These are phyloP conservation scores for Yarrowia phangngaensis DNA, from an alignment of 805 yeast species.

Conservation along the genomic window DNA sequence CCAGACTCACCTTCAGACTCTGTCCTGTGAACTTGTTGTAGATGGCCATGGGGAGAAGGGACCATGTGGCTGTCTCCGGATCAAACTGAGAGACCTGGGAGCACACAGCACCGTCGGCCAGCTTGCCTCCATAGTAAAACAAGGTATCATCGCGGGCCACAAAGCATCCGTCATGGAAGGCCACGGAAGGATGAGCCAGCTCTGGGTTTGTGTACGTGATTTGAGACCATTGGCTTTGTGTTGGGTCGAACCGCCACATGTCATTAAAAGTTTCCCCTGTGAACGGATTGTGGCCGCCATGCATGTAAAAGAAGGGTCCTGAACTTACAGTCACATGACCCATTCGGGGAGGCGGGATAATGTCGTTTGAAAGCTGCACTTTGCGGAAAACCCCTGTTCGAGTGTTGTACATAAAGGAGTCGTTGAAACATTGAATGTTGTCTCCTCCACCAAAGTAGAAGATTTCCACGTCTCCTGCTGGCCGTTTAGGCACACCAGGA, in stretches of 20 bases:
- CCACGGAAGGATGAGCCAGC: not conserved
- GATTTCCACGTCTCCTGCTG: not conserved
- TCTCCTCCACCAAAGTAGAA: conserved; percentile 19
- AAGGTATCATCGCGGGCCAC: conserved; percentile 10
- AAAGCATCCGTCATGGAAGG: conserved; percentile 12
- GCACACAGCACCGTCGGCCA: not conserved
- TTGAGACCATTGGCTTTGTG: not conserved
- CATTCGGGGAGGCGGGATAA: conserved; percentile 3
- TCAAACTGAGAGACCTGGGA: conserved; percentile 3
- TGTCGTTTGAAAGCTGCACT: not conserved
- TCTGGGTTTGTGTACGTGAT: not conserved
- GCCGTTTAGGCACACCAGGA: conserved; percentile 6
- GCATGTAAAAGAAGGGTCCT: not conserved
- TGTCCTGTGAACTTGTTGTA: conserved; percentile 21
- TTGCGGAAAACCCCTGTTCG: conserved; percentile 1
- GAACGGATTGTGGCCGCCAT: conserved; percentile 17
- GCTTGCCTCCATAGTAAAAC: conserved; percentile 7
- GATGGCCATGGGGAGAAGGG: conserved; percentile 4
- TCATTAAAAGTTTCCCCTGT: conserved; percentile 2
- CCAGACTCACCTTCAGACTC: conserved; percentile 12
- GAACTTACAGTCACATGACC: conserved; percentile 11
- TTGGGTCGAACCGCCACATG: conserved; percentile 11
- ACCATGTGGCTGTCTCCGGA: conserved; percentile 4
- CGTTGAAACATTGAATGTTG: conserved; percentile 10
- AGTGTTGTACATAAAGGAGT: conserved; percentile 4